A percentile compares a stretch with the other conserved stretches of the same genome.
Conservation (phyloP, 177 flowering plant species). For the Telopea speciosissima region DNA sequence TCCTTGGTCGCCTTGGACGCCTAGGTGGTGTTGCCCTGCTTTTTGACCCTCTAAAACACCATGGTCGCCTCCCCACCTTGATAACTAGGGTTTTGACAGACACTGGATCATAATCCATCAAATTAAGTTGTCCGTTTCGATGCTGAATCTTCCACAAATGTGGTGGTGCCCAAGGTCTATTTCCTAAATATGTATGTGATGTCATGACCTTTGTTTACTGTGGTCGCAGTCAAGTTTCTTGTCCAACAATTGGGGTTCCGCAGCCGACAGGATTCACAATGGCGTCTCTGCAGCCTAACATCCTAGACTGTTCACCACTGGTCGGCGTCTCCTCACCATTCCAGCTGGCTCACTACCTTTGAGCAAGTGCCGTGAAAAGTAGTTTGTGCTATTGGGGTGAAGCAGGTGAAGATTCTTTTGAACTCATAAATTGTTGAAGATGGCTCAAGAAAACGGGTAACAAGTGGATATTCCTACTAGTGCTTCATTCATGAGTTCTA, state of each 20-base stretch:
- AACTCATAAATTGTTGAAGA: neutral
- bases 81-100: neutral
- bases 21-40: no score
- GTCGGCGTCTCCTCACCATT: conserved; percentile 48
- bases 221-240: conserved; percentile 42
- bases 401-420: neutral
- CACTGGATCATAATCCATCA: neutral
- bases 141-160: no score
- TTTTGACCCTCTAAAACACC: no score
- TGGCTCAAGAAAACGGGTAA: neutral
- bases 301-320: conserved; percentile 31
- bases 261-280: conserved; percentile 48
- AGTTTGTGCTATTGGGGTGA: neutral
- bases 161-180: neutral
- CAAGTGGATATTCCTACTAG: neutral
- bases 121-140: no score
- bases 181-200: neutral
- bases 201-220: neutral
- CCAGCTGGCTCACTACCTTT: conserved; percentile 38
- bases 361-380: conserved; percentile 15
- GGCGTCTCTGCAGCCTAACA: conserved; percentile 41
- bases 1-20: no score
- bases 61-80: no score
- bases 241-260: conserved; percentile 37
- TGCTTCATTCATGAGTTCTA: no score